Conservation (phyloP, 352 stramenopile genomes). For the Poterioochromonas sp. region DNA sequence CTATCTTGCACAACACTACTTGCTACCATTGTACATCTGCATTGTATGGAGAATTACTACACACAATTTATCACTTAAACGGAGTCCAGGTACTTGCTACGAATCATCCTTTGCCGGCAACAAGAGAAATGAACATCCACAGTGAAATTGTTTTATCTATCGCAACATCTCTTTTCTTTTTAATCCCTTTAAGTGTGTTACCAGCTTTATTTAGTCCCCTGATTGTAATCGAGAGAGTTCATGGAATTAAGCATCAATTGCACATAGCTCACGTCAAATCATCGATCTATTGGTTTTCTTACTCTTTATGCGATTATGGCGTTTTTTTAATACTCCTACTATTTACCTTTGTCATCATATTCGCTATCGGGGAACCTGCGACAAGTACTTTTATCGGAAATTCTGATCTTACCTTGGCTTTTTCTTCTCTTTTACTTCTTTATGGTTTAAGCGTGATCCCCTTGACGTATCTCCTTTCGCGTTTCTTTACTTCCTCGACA, state of each 20-base stretch:
- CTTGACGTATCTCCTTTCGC: not conserved
- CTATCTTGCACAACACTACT: constrained; percentile 40
- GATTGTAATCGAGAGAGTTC: constrained; percentile 66
- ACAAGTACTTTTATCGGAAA: not conserved
- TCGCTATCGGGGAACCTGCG: constrained; percentile 37
- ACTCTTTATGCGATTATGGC: constrained; percentile 49
- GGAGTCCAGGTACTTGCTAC: constrained; percentile 1
- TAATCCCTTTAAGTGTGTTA: constrained; percentile 72
- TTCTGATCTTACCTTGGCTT: not conserved
- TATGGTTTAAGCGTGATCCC: not conserved
- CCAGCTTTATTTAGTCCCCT: constrained; percentile 71
- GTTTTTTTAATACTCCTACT: constrained; percentile 29
- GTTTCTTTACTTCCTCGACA: not conserved
- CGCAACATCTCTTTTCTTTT: constrained; percentile 68
- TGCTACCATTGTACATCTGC: constrained; percentile 36
- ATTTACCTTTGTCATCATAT: constrained; percentile 39
- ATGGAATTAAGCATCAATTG: constrained; percentile 73
- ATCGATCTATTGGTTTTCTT: constrained; percentile 56
- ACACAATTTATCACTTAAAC: not conserved
- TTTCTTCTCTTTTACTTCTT: not conserved
- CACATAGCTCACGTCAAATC: constrained; percentile 65
- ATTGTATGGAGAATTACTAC: constrained; percentile 32
- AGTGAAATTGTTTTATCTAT: constrained; percentile 55
- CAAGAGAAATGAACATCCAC: constrained; percentile 40
- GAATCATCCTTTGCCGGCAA: constrained; percentile 44